Evolutionary conservation across 805 yeast species (phyloP).

Genomic region (Wickerhamomyces hampshirensis): DNA sequence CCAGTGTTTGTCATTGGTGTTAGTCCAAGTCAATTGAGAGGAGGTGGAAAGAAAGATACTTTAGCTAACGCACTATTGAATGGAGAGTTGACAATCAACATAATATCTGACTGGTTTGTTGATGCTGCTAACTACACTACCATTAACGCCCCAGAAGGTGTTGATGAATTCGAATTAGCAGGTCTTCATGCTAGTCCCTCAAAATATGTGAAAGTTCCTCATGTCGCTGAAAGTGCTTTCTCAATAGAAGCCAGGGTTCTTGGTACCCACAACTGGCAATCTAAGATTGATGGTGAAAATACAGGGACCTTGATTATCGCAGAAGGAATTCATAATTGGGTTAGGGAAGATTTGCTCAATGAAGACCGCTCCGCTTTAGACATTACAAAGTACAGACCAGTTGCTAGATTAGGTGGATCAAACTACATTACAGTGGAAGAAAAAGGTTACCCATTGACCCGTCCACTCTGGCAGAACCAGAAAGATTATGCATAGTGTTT

Average conservation of each 20-base stretch:
- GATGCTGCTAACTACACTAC: slow-evolving; percentile 57
- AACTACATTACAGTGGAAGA: slow-evolving; percentile 39
- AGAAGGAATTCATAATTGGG: slow-evolving; percentile 56
- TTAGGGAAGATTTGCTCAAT: slow-evolving; percentile 48
- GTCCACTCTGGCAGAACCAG: slow-evolving; percentile 5
- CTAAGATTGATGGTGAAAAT: slow-evolving; percentile 31
- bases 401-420: slow-evolving; percentile 50
- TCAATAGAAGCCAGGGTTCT: slow-evolving; percentile 51
- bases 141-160: slow-evolving; percentile 41
- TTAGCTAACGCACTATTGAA: slow-evolving; percentile 43
- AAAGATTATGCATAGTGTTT: not conserved
- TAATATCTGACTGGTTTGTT: slow-evolving; percentile 58
- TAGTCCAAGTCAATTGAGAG: slow-evolving; percentile 32
- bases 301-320: slow-evolving; percentile 38
- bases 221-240: slow-evolving; percentile 59
- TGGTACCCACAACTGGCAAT: slow-evolving; percentile 38
- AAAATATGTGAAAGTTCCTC: slow-evolving; percentile 43
- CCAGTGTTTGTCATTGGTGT: slow-evolving; percentile 49
- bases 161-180: slow-evolving; percentile 51
- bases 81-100: slow-evolving; percentile 49
- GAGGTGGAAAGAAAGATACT: slow-evolving; percentile 45
- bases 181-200: slow-evolving; percentile 48
- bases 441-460: slow-evolving; percentile 31
- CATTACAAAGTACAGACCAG: slow-evolving; percentile 44
- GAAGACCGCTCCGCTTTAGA: slow-evolving; percentile 36